phyloP scores from a whole-genome alignment of 2,329 filamentous ascomycete genomes.

The Exophiala calicioides region DNA sequence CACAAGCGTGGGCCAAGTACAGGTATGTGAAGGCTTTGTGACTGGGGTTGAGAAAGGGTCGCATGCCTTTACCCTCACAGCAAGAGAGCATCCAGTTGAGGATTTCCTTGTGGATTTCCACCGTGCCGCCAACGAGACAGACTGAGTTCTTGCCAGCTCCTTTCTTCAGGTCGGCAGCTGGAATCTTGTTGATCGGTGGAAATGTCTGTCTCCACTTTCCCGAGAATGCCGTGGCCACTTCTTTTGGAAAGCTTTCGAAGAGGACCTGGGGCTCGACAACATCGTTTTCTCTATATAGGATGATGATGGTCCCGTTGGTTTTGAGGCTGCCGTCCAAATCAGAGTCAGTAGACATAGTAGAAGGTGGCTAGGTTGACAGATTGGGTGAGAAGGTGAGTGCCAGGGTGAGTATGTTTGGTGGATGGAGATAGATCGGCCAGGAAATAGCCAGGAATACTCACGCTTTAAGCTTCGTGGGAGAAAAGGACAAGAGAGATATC shows the following conservation, averaged over 20 bases:
- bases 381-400: background rate
- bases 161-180: constrained; percentile 2
- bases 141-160: constrained; percentile 2
- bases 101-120: constrained; percentile 19
- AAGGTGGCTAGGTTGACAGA: background rate
- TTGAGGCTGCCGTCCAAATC: constrained; percentile 10
- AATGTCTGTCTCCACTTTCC: constrained; percentile 15
- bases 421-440: background rate
- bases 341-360: constrained; percentile 1
- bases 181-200: constrained; percentile 3
- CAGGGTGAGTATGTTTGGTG: background rate
- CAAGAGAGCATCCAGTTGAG: constrained; percentile 26
- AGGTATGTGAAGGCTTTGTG: constrained; percentile 17
- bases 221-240: constrained; percentile 20
- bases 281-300: constrained; percentile 10
- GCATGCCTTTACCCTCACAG: constrained; percentile 21
- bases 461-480: too few species aligned
- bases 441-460: background rate
- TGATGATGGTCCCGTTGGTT: constrained; percentile 8
- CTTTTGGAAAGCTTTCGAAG: constrained; percentile 20
- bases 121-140: constrained; percentile 16
- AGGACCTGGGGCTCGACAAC: constrained; percentile 2
- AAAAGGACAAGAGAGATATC: too few species aligned
- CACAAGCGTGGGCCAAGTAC: constrained; percentile 10
- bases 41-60: constrained; percentile 1